Evolutionary conservation across 2,329 filamentous ascomycete genomes (phyloP).

Genomic region (Pseudogymnoascus destructans): DNA sequence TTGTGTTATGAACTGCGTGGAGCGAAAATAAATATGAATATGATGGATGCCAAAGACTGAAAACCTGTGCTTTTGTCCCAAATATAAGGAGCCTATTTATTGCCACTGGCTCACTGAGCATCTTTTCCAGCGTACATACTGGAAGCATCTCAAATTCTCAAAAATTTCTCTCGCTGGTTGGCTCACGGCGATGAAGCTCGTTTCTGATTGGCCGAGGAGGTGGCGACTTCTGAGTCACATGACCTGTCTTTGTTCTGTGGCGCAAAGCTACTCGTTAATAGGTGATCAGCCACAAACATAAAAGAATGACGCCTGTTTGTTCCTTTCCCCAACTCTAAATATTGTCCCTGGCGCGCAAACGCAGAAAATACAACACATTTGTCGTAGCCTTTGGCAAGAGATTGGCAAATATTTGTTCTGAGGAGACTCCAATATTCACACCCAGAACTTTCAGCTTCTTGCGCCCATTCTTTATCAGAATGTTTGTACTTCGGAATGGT

Average conservation of each 20-base stretch:
- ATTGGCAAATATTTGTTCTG: constrained; percentile 8
- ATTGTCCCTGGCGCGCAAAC: constrained; percentile 1
- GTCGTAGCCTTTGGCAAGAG: constrained; percentile 2
- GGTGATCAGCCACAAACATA: constrained; percentile 9
- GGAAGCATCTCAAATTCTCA: background rate
- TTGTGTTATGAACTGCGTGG: constrained; percentile 1
- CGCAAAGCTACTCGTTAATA: background rate
- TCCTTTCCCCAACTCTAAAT: constrained; percentile 2
- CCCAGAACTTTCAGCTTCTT: background rate
- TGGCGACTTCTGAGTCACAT: background rate
- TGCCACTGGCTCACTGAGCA: background rate
- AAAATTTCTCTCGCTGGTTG: background rate
- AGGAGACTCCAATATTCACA: constrained; percentile 4
- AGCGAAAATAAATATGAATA: constrained; percentile 2
- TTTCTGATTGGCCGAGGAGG: background rate
- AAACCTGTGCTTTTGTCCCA: no score
- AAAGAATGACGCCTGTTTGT: constrained; percentile 10
- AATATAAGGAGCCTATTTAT: background rate
- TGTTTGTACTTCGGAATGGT: constrained; percentile 46
- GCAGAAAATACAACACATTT: background rate
- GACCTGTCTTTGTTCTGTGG: constrained; percentile 8
- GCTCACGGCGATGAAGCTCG: background rate
- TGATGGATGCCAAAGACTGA: background rate
- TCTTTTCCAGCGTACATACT: background rate
- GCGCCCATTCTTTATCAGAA: constrained; percentile 20